phyloP scores from a whole-genome alignment of 176 grass and related monocot genomes.

The Guadua angustifolia region DNA sequence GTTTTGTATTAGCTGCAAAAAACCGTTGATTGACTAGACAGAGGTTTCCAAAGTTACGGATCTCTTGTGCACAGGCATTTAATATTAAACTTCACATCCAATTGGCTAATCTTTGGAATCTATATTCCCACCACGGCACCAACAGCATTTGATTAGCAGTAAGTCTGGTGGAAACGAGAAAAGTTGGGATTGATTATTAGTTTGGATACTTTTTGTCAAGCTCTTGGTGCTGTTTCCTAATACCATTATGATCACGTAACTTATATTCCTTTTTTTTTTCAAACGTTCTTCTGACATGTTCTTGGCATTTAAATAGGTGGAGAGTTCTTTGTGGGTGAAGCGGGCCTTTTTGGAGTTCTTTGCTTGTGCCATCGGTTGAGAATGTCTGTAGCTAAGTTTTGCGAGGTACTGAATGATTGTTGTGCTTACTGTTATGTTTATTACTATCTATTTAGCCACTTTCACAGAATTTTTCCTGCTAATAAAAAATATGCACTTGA shows the following conservation, averaged over 20 bases:
- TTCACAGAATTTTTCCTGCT: not conserved
- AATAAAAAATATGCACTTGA: constrained; percentile 35
- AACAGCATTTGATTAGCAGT: constrained; percentile 11
- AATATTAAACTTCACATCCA: not conserved
- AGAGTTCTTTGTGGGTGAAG: constrained; percentile 69
- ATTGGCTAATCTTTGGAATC: not conserved
- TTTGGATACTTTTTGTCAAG: constrained; percentile 5
- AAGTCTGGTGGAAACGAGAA: constrained; percentile 26
- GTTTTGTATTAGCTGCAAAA: not conserved
- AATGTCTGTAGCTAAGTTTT: constrained; percentile 92
- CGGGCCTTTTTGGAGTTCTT: constrained; percentile 72
- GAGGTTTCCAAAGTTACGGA: not conserved
- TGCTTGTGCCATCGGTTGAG: constrained; percentile 73
- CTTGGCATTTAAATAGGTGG: constrained; percentile 64
- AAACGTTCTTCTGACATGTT: constrained; percentile 36
- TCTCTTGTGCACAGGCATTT: not conserved
- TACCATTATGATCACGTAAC: constrained; percentile 14
- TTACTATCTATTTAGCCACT: not conserved
- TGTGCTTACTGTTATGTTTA: constrained; percentile 27
- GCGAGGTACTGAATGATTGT: constrained; percentile 63
- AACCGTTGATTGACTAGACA: constrained; percentile 19
- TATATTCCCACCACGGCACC: not conserved
- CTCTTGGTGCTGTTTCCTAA: constrained; percentile 20
- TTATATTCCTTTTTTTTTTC: not conserved
- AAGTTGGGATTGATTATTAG: constrained; percentile 19